Evolutionary conservation across 306 rosid species (phyloP), one percentile per base, ranked within the genome.

Genomic region (Fragaria nilgerrensis): DNA sequence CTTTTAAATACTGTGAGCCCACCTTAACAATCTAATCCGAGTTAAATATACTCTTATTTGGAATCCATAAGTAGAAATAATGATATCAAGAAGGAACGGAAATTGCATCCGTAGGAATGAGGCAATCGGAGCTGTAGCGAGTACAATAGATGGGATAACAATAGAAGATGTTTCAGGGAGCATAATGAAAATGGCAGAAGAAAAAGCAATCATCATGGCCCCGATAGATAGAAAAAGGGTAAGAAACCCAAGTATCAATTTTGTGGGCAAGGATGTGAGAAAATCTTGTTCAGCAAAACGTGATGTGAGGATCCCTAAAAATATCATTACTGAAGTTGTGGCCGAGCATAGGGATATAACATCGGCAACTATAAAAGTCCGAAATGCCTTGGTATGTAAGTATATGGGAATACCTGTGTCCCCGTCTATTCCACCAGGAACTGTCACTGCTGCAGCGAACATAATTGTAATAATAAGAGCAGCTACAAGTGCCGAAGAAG

Each of bases 191-290:
- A 84, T 58, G 52, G 87, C 78, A 73, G 78, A 76, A 7, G 79
- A 41, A 17, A 85, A 88, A 2, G 82, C 80, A 0, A 79, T 52
- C 84, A 83, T 78, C 91, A 85, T 85, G 76, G 84, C 68, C 34
- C 65, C 72, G 12, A 85, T 74, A 15, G 89, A 83, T 43, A 83
- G 2, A 62, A 85, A 88, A 0, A 39, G 48, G 14, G 89, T 44
- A 1, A 65, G 5, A 7, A 87, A 14, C 11, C 87, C 87, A 36
- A 20, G 44, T 13, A 85, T 78, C 55, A 87, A 37, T 78, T 78
- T 87, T 63, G 29, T 29, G 3, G 87, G 87, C 1, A 87, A 22
- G 3, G 85, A 76, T 32, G 0, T 73, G 20, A 55, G 70, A 37
- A 88, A 88, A 6, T 88, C 56, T 5, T 50, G 3, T 50, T 50